Evolutionary conservation across 2,329 filamentous ascomycete species (phyloP), one percentile per base, ranked within the genome.

Genomic region (Graphilbum ipis-grandicollis): DNA sequence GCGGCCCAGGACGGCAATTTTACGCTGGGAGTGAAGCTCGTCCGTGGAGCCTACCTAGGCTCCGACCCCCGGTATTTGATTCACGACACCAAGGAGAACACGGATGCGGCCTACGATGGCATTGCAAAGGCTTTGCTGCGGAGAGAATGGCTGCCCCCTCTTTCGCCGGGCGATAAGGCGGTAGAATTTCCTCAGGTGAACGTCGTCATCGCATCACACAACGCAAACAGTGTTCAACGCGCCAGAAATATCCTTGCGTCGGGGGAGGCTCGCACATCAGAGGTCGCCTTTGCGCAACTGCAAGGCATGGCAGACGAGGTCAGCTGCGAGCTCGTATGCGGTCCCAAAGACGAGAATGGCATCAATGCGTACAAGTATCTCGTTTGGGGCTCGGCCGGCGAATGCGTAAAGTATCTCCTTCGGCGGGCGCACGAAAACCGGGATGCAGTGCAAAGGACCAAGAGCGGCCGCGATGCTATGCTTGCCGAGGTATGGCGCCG

Each of bases 221-320:
- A 93, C 51, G 69, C 71, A 34, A 68, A 69, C 30, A 82, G 79
- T 4, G 77, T 93, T 9, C 59, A 63, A 19, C 62, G 59, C 34
- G 69, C 68, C 13, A 65, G 66, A 19, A 58, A 56, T 12, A 55
- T 76, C 19, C 59, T 68, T 39, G 63, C 64, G 45, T 54, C 49
- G 7, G 62, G 55, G 23, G 54, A n/a, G n/a, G n/a, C 57, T 10
- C 52, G 56, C 35, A 48, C 54, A 28, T 52, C 54, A 2, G 61
- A 67, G 31, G 53, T 68, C 2, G 59, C 63, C 1, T 85, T 83
- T 53, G 80, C 80, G 3, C 86, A 94, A 58, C 69, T 94, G 1
- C 80, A 88, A 60, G 86, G 88, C 30, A 96, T 96, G 88, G 88
- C 88, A 2, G 88, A 96, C 47, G 86, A 94, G 52, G 75, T 96